Evolutionary conservation across 2,329 filamentous ascomycete species (phyloP), one percentile per base, ranked within the genome.

Genomic region (Colletotrichum sp.): DNA sequence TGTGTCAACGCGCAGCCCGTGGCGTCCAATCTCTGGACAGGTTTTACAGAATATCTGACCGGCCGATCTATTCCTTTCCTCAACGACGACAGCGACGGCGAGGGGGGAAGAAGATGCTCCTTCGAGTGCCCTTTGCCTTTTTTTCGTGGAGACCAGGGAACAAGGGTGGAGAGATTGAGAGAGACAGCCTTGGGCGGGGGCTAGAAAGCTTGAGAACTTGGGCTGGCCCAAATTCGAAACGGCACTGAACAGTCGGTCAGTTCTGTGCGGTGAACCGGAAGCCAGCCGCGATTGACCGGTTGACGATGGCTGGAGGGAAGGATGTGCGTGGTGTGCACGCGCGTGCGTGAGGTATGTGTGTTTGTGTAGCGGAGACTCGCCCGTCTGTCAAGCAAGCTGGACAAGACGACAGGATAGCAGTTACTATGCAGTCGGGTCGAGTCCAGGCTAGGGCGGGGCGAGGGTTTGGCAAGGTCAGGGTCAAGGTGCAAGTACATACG

Each of bases 1-100:
- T 62, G 24, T 74, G 74, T 74, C 70, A 76, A 76, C 74, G 65
- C 70, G 70, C 74, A 74, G 49, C 26, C 57, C 57, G 74, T 69
- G 71, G 74, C 74, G 74, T 74, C 71, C 59, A 32, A 49, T 52
- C 21, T 74, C 62, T 52, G 30, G 44, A 65, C 59, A 69, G 55
- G n/a, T 66, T 36, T 7, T 52, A 65, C 24, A 36, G 49, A 39
- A 69, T 68, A 63, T 32, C 32, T 67, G 69, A 24, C 36, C 26
- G 16, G 63, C 63, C n/a, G 62, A 32, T 32, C n/a, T 32, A 64
- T 68, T 34, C 59, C 63, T 52, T 68, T 34, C 59, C 57, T 52
- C 44, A 13, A 52, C 44, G 44, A 52, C 30, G 18, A 32, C 21
- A 7, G 16, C 44, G 21, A 28, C 49, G 60, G 72, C 21, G 66